A percentile compares a stretch with the other conserved stretches of the same genome.
phyloP scores from a whole-genome alignment of 352 stramenopile species.

The Phytophthora fragariae region DNA sequence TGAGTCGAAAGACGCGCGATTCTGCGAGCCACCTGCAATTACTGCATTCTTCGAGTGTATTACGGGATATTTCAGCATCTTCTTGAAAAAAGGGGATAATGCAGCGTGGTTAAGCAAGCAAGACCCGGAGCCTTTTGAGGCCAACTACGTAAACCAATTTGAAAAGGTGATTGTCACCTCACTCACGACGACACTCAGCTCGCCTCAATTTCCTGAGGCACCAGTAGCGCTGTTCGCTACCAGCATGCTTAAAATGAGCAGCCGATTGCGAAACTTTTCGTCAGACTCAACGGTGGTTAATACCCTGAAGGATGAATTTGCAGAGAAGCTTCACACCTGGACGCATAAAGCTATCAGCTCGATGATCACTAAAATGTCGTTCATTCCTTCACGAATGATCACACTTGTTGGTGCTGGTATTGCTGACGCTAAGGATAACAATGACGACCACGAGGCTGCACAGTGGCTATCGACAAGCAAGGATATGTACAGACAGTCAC shows the following conservation, averaged over 20 bases:
- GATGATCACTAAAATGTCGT: conserved; percentile 39
- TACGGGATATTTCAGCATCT: conserved; percentile 71
- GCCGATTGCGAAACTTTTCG: conserved; percentile 42
- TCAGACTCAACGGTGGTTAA: conserved; percentile 29
- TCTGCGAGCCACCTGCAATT: conserved; percentile 63
- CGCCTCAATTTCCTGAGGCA: conserved; percentile 41
- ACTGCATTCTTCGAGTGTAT: conserved; percentile 79
- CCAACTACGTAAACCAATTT: conserved; percentile 71
- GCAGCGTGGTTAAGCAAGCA: conserved; percentile 40
- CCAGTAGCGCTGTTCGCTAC: conserved; percentile 51
- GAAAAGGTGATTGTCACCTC: conserved; percentile 64
- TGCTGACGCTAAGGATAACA: conserved; percentile 17
- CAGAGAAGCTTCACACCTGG: conserved; percentile 49
- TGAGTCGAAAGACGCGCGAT: conserved; percentile 58
- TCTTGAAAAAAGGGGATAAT: conserved; percentile 54
- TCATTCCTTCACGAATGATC: conserved; percentile 48
- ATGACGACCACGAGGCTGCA: conserved; percentile 24
- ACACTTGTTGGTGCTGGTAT: conserved; percentile 37
- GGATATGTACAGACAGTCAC: conserved; percentile 41
- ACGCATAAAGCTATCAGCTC: conserved; percentile 41
- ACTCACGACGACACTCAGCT: conserved; percentile 51
- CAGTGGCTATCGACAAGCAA: conserved; percentile 50
- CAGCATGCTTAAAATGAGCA: conserved; percentile 56
- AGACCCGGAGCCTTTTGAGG: conserved; percentile 22
- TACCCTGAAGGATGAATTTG: conserved; percentile 43